Evolutionary conservation across 345 rosid species (phyloP).

Genomic region (Noccaea bulbosa): DNA sequence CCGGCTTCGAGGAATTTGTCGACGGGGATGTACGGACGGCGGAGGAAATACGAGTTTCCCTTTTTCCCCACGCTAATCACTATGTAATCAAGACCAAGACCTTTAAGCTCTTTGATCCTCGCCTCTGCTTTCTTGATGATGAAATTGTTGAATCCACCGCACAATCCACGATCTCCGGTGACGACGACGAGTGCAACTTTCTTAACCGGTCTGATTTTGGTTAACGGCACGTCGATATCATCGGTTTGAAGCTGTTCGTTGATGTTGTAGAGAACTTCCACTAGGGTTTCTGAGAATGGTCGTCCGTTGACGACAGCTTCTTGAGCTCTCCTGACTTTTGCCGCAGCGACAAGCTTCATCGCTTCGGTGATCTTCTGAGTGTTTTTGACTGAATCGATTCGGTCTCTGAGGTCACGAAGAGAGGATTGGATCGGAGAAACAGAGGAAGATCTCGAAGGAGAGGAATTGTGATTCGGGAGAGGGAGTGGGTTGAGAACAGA

Average conservation of each 20-base stretch:
- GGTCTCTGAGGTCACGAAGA: constrained; percentile 79
- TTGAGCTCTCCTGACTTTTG: constrained; percentile 96
- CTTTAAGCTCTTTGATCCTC: constrained; percentile 70
- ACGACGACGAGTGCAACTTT: constrained; percentile 91
- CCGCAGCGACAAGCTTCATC: constrained; percentile 97
- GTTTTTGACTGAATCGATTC: constrained; percentile 83
- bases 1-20: constrained; percentile 59
- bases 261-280: constrained; percentile 92
- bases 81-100: constrained; percentile 66
- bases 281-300: constrained; percentile 91
- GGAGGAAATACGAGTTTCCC: constrained; percentile 76
- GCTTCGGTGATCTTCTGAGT: constrained; percentile 99
- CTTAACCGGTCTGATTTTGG: constrained; percentile 87
- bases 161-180: constrained; percentile 90
- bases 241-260: constrained; percentile 90
- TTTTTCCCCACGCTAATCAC: constrained; percentile 88
- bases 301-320: constrained; percentile 91
- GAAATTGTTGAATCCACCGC: constrained; percentile 78
- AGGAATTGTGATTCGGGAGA: constrained; percentile 52
- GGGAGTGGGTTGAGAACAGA: constrained; percentile 66
- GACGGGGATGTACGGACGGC: constrained; percentile 86
- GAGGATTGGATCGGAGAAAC: constrained; percentile 64
- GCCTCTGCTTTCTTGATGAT: constrained; percentile 80
- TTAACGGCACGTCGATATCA: constrained; percentile 81
- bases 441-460: constrained; percentile 57